Evolutionary conservation across 176 grass and related monocot species (phyloP), one percentile per base, ranked within the genome.

Genomic region (Elymus sibiricus): DNA sequence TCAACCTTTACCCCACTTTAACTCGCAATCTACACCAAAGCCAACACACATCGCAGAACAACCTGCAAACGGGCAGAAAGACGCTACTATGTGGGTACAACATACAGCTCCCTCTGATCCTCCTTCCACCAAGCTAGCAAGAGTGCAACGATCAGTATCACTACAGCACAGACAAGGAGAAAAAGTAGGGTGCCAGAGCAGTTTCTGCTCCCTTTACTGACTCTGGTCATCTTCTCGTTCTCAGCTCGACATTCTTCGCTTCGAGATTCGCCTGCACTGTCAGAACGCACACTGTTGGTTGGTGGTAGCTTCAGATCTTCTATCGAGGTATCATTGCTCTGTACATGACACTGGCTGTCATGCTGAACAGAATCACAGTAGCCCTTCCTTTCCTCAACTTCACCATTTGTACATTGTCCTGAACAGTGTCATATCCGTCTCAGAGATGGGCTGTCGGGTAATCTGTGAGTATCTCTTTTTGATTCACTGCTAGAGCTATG

Each of bases 21-120:
- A 47, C 71, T 9, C 3, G 39, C n/a, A 26, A 74, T 74, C 26
- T 74, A 35, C 74, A 53, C 13, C 62, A 38, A 78, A 81, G 35
- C 63, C 3, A 31, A 12, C 66, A 26, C 68, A 77, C 44, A 83
- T 75, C 58, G 61, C 49, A 86, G 55, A 32, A 29, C 7, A 63
- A 15, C 24, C 21, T 22, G 53, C 74, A 46, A 34, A 43, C 4
- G 16, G 40, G 24, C 19, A 44, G 21, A 64, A 64, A 28, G 25
- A 76, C 29, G 73, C 73, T 17, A 29, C 64, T 85, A 94, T 6
- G 92, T 94, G 32, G 90, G 90, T 7, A 92, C 87, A 15, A 82
- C 70, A 64, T 79, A 77, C 15, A 64, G 61, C 35, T 81, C 92
- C 7, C 43, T 72, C 58, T 56, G 66, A 44, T 79, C 70, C 42